Percentiles rank a stretch among this genome's conserved stretches.
These are phyloP conservation scores for Casaregolazyma suthepensis DNA, from an alignment of 1,139 yeast genomes.

Conservation along the genomic window DNA sequence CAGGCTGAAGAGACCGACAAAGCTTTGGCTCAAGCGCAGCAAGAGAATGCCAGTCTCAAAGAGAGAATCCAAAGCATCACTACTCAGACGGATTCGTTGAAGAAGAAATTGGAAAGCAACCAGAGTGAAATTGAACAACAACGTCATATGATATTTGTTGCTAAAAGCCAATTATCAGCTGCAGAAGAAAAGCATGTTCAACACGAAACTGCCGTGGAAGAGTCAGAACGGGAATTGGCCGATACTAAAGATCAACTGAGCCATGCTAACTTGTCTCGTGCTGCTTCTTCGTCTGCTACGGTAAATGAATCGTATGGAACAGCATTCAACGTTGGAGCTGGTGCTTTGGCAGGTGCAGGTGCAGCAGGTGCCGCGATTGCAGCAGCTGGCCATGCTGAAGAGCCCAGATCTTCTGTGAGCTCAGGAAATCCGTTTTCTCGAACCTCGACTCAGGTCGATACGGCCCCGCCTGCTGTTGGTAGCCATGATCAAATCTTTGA, in stretches of 20 bases:
- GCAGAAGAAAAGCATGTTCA: slow-evolving; percentile 51
- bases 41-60: slow-evolving; percentile 54
- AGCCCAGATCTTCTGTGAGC: slow-evolving; percentile 15
- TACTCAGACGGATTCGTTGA: slow-evolving; percentile 58
- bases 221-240: slow-evolving; percentile 31
- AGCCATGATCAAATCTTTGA: slow-evolving; percentile 20
- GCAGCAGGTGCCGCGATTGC: slow-evolving; percentile 14
- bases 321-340: slow-evolving; percentile 28
- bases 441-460: slow-evolving; percentile 19
- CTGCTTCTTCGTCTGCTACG: slow-evolving; percentile 3
- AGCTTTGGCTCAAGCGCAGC: slow-evolving; percentile 58
- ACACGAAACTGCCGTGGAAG: slow-evolving; percentile 39
- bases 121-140: slow-evolving; percentile 53
- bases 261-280: neutral
- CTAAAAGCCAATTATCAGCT: slow-evolving; percentile 62
- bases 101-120: slow-evolving; percentile 48
- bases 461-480: slow-evolving; percentile 15
- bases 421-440: slow-evolving; percentile 26
- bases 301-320: slow-evolving; percentile 1
- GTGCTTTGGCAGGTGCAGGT: slow-evolving; percentile 23
- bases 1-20: slow-evolving; percentile 59
- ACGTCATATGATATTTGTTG: slow-evolving; percentile 57
- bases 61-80: slow-evolving; percentile 63
- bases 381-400: slow-evolving; percentile 27
- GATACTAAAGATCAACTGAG: slow-evolving; percentile 7